Evolutionary conservation across 2,329 filamentous ascomycete genomes (phyloP), one percentile per base, ranked within the genome.

Genomic region (Aureobasidium sp.): DNA sequence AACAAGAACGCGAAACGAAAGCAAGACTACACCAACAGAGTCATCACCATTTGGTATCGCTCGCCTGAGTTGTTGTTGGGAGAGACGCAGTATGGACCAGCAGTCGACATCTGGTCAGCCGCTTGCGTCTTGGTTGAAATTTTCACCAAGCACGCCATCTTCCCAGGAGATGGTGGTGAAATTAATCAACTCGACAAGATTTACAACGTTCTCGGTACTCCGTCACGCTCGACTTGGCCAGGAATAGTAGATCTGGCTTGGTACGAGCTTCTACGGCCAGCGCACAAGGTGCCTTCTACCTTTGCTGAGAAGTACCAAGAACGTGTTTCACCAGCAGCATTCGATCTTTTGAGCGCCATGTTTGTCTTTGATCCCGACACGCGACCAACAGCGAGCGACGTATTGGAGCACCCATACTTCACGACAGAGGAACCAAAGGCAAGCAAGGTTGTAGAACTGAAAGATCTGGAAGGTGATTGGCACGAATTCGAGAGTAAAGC

Each of bases 401-500:
- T 96, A 16, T 81, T 99, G 39, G 83, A 88, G 65, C 92, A 99
- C 73, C 81, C 87, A 1, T 99, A 99, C 77, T 99, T 99, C 71
- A 86, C 83, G 5, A 81, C 81, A 41, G 94, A 99, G 75, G 86
- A 90, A 67, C 93, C 94, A 21, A 74, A 79, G 61, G 81, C 92
- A 27, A 83, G 83, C 69, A 90, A 95, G 70, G 90, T 91, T 44
- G 79, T 87, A 66, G 92, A 96, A 86, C 82, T 99, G 54, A 86
- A 87, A 63, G 79, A 86, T 53, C 82, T 99, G 34, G 85, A 94
- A 68, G 94, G 94, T 27, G 94, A 99, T 69, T 99, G 94, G 94
- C 94, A 99, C 72, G 94, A 99, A 72, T 96, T 97, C 69, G 94
- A 99, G 77, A 96, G 91, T 61, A 99, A 99, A 77, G 92, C 91